Evolutionary conservation across 2,329 filamentous ascomycete species (phyloP), one percentile per base, ranked within the genome.

Genomic region (Monosporascus sp.): DNA sequence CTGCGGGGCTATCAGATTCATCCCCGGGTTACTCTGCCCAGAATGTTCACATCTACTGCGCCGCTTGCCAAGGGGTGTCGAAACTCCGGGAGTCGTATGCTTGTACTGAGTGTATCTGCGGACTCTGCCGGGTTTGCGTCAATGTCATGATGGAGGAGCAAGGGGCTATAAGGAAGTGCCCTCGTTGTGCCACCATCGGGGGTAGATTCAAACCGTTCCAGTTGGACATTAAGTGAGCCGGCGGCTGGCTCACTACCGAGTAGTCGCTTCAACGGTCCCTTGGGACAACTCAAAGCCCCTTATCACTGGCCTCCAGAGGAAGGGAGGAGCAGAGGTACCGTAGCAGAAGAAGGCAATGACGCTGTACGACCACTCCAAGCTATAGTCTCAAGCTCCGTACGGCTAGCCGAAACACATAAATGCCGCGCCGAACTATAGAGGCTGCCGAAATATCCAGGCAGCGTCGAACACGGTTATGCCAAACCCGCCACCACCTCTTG

Each of bases 31-130:
- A 88, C 73, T 83, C 82, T 18, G 85, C 86, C 7, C 88, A 90
- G 50, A 80, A 80, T 57, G 87, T 93, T 3, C 89, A 96, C 67
- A 96, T 97, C 42, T 96, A 96, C 68, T 97, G 93, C 68, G 89
- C 92, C 20, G 89, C 88, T 47, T 97, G 93, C 66, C 85, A 89
- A 58, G 83, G 86, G 38, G 77, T 91, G 18, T 92, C 87, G 49
- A 75, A 86, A 11, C 75, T 97, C 25, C 86, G 85, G 64, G 88
- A 93, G 63, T 94, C 90, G 36, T 97, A 91, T 66, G 93, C 93
- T 22, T 97, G 93, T 69, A 96, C 92, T 1, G 92, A 97, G 70
- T 97, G 94, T 69, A 96, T 97, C 58, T 96, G 90, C 68, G 93
- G 92, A 17, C 81, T 97, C 48, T 97, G 94, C 70, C 84, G 86